Evolutionary conservation across 768 basidiomycete species (phyloP), one percentile per base, ranked within the genome.

Genomic region (Rhizopogon sp.): DNA sequence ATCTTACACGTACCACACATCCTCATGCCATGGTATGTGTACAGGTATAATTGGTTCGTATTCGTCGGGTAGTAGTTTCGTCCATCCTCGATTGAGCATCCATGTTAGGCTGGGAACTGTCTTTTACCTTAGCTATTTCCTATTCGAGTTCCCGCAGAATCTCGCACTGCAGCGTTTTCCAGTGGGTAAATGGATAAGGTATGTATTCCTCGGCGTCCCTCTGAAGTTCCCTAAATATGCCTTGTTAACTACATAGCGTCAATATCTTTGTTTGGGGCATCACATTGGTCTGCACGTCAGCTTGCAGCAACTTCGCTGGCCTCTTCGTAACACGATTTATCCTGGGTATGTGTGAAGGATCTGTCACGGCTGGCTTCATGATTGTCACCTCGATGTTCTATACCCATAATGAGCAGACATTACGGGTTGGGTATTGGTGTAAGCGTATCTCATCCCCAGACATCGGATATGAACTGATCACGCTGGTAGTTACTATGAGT

Each of bases 171-270:
- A 89, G 59, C 77, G 79, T 16, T 88, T 87, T 62, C 87, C 87
- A 0, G 87, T 90, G 6, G 87, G 83, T 9, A 87, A 80, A 77
- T 90, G 87, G 87, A 86, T 90, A 82, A 88, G 86, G 87, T 79
- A 55, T 31, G 72, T 45, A 31, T 39, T 25, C 22, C 41, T 16
- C 31, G 2, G 4, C 10, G 16, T 43, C 45, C 49, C 13, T 43
- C 39, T 20, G 10, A 39, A 17, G 28, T 45, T 60, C 2, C 43
- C 5, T 37, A 16, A 11, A 46, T 22, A 9, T 33, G 14, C 14
- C 7, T 20, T 43, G 5, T 28, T 1, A 11, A 29, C 14, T 35
- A 25, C 25, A 25, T 25, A 88, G 85, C 57, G 46, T 83, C 25
- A 88, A 89, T 63, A 86, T 89, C 57, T 73, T 80, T 43, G 63